Percentiles rank a stretch among this genome's conserved stretches.
Evolutionary conservation across 2,329 filamentous ascomycete species (phyloP).

Genomic region (Pseudomassariella vexata): DNA sequence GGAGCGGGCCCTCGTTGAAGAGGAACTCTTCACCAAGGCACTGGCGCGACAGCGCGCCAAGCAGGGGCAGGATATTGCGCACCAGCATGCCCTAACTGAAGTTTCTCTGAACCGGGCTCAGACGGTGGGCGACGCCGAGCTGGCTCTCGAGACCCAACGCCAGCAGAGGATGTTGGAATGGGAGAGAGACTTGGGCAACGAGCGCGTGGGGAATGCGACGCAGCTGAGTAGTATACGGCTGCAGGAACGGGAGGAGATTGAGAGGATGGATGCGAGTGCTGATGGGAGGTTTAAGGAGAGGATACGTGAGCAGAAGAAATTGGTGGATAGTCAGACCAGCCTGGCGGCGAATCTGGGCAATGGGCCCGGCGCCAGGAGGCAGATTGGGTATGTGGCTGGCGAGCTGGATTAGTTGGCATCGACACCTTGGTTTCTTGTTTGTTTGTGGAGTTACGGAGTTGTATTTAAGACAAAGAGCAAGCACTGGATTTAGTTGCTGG

Average conservation of each 20-base stretch:
- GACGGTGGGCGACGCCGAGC: conserved; percentile 39
- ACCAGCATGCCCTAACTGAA: conserved; percentile 42
- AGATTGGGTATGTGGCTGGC: conserved; percentile 51
- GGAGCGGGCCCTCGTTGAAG: conserved; percentile 41
- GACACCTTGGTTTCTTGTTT: too few species aligned
- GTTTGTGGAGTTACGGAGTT: too few species aligned
- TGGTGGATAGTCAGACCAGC: conserved; percentile 39
- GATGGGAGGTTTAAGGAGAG: conserved; percentile 39
- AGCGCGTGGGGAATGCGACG: conserved; percentile 41
- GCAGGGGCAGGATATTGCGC: conserved; percentile 31
- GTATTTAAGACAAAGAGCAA: too few species aligned
- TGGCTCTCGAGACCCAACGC: conserved; percentile 36
- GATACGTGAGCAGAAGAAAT: conserved; percentile 43
- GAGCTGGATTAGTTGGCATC: conserved; percentile 47
- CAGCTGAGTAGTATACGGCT: conserved; percentile 43
- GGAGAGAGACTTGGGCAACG: conserved; percentile 39
- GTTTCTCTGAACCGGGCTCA: conserved; percentile 37
- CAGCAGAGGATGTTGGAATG: conserved; percentile 41
- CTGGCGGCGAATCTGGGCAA: conserved; percentile 29
- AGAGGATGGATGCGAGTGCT: conserved; percentile 39
- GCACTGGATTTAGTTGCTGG: too few species aligned
- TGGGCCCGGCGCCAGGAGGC: conserved; percentile 32
- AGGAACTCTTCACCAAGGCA: conserved; percentile 31
- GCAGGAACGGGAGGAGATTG: conserved; percentile 45
- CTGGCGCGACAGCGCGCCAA: conserved; percentile 30